Conservation (phyloP, 176 grass and related monocot genomes). For the Melocanna baccifera region DNA sequence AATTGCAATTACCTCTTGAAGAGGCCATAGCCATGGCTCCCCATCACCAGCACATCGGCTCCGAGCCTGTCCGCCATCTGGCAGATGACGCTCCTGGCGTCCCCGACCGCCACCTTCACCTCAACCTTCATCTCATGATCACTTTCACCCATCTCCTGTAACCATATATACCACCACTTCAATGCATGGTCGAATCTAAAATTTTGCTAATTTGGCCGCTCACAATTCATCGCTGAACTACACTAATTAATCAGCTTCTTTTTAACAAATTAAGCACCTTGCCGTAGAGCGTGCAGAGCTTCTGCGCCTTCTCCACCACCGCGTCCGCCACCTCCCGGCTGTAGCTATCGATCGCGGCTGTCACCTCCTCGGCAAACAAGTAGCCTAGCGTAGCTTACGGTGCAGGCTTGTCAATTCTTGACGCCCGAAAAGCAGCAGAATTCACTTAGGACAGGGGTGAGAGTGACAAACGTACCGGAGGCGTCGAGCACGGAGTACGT, state of each 20-base stretch:
- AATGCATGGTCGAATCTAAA: too few relatives aligned
- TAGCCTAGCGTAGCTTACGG: slow-evolving; percentile 45
- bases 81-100: slow-evolving; percentile 63
- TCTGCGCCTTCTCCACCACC: slow-evolving; percentile 59
- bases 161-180: background rate
- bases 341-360: slow-evolving; percentile 56
- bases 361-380: slow-evolving; percentile 57
- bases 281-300: slow-evolving; percentile 52
- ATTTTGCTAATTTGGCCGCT: too few relatives aligned
- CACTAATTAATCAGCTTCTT: too few relatives aligned
- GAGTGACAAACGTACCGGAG: slow-evolving; percentile 40
- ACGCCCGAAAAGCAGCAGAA: background rate
- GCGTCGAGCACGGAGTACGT: slow-evolving; percentile 55
- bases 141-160: too few relatives aligned
- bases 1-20: slow-evolving; percentile 53
- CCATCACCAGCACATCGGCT: slow-evolving; percentile 60
- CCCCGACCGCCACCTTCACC: slow-evolving; percentile 53
- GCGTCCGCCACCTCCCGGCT: slow-evolving; percentile 66
- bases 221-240: too few relatives aligned
- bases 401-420: background rate
- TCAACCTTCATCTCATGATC: slow-evolving; percentile 52
- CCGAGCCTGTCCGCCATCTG: slow-evolving; percentile 52
- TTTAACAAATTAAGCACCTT: slow-evolving; percentile 22
- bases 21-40: slow-evolving; percentile 74
- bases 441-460: background rate